Conservation (phyloP, 2,329 filamentous ascomycete species). For the Apiospora pterosperma region DNA sequence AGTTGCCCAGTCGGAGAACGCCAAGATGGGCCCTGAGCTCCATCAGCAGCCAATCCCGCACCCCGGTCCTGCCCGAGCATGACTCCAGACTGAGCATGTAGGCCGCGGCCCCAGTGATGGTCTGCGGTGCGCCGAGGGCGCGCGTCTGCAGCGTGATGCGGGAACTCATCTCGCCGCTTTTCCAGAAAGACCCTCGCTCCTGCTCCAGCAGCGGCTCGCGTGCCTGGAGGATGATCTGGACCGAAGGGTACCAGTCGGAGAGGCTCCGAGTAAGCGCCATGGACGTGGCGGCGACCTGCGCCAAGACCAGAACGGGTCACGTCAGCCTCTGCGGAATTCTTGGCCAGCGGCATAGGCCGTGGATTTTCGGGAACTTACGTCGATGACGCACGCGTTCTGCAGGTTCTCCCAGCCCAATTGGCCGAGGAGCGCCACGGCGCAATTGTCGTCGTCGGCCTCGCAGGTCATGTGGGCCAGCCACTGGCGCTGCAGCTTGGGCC, state of each 20-base stretch:
- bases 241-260: background rate
- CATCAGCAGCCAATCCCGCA: constrained; percentile 12
- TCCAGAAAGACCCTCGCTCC: background rate
- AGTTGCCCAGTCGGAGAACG: constrained; percentile 23
- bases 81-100: constrained; percentile 1
- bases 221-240: background rate
- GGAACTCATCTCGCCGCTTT: background rate
- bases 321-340: no score
- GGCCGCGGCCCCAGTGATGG: background rate
- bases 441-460: background rate
- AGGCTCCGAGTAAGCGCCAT: background rate
- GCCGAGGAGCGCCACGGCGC: background rate
- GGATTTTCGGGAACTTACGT: background rate
- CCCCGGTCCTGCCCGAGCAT: background rate
- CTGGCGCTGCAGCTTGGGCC: background rate
- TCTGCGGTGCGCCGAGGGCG: background rate
- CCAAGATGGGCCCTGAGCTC: constrained; percentile 30
- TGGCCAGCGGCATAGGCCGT: no score
- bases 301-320: background rate
- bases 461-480: background rate
- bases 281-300: background rate
- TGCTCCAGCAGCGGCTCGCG: background rate
- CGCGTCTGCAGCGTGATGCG: background rate
- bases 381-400: constrained; percentile 1
- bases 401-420: background rate